Conservation (phyloP, 2,329 filamentous ascomycete species). For the Exserohilum turcica region DNA sequence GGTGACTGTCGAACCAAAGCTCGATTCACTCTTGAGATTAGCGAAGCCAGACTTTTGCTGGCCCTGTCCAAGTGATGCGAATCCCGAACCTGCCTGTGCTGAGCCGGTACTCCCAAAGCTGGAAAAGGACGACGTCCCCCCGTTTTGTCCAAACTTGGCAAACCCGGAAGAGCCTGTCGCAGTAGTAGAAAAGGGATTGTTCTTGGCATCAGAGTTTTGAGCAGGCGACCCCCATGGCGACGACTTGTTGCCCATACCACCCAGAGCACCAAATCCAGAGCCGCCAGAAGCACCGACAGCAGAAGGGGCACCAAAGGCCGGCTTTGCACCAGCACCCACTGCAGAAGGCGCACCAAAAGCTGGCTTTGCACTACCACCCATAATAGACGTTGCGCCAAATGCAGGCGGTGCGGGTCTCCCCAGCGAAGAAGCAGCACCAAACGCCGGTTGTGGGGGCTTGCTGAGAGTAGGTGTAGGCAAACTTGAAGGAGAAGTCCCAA, state of each 20-base stretch:
- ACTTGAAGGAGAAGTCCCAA: constrained; percentile 22
- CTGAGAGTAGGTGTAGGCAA: constrained; percentile 19
- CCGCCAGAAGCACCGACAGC: constrained; percentile 25
- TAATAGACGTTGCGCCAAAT: constrained; percentile 3
- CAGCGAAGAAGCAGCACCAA: too few relatives aligned
- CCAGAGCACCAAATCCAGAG: constrained; percentile 35
- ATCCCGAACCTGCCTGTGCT: constrained; percentile 27
- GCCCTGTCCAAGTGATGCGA: constrained; percentile 35
- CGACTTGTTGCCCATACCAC: constrained; percentile 24
- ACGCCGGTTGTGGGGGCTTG: constrained; percentile 27
- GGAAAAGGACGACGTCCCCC: constrained; percentile 26
- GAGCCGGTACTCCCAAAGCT: constrained; percentile 12
- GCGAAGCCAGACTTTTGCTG: constrained; percentile 39
- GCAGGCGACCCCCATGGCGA: constrained; percentile 33
- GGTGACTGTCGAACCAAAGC: constrained; percentile 52
- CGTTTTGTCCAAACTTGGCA: constrained; percentile 35
- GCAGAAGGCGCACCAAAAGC: constrained; percentile 24
- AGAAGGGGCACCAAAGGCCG: constrained; percentile 37
- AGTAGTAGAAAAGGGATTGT: constrained; percentile 43
- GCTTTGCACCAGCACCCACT: constrained; percentile 21
- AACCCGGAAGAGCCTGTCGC: constrained; percentile 37
- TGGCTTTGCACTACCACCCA: constrained; percentile 11
- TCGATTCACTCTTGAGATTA: constrained; percentile 36
- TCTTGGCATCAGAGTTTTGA: constrained; percentile 26
- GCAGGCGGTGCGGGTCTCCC: constrained; percentile 19